Evolutionary conservation across 1,284 basidiomycete genomes (phyloP).

Genomic region (Moniliophthora roreri): DNA sequence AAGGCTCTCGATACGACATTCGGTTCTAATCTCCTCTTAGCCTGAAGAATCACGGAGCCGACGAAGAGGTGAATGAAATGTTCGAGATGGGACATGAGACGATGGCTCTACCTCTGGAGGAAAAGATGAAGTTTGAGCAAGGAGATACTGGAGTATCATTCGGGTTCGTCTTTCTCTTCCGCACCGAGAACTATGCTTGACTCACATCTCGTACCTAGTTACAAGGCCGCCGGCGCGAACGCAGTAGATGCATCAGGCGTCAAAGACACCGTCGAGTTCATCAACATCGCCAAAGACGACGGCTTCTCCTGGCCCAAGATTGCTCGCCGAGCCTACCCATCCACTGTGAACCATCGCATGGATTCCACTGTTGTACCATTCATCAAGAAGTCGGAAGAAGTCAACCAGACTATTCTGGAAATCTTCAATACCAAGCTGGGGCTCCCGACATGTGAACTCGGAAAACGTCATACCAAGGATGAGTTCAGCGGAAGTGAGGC

Average conservation of each 20-base stretch:
- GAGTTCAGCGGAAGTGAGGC: conserved; percentile 52
- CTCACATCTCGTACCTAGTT: conserved; percentile 36
- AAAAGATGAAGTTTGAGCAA: conserved; percentile 51
- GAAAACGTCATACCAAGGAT: conserved; percentile 35
- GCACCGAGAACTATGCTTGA: background rate
- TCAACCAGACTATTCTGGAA: conserved; percentile 45
- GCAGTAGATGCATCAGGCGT: conserved; percentile 48
- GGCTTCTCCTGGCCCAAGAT: conserved; percentile 45
- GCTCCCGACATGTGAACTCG: conserved; percentile 46
- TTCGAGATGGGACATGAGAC: conserved; percentile 48
- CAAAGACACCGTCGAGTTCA: conserved; percentile 52
- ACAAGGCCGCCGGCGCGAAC: conserved; percentile 51
- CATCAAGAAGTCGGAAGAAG: conserved; percentile 42
- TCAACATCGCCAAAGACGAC: conserved; percentile 58
- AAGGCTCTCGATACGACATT: background rate
- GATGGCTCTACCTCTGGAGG: conserved; percentile 44
- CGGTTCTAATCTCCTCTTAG: background rate
- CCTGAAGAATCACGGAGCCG: conserved; percentile 46
- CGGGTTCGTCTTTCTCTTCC: conserved; percentile 30
- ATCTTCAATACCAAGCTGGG: conserved; percentile 51
- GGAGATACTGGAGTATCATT: conserved; percentile 47
- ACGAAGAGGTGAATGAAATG: conserved; percentile 42
- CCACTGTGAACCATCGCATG: conserved; percentile 44
- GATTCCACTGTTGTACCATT: conserved; percentile 41
- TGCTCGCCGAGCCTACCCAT: conserved; percentile 47